Conservation (phyloP, 164 flowering plant species). For the Liriodendron chinense region DNA sequence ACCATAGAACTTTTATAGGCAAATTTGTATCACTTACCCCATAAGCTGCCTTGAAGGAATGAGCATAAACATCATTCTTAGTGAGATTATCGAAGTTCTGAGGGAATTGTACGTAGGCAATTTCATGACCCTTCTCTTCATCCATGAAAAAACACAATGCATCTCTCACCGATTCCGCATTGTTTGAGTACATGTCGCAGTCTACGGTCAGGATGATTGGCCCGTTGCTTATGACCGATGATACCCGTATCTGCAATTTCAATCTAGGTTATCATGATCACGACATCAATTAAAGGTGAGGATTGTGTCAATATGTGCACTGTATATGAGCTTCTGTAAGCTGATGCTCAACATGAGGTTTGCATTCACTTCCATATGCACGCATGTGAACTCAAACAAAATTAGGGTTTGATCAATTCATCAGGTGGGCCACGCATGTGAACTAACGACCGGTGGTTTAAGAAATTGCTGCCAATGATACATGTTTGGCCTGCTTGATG, state of each 20-base stretch:
- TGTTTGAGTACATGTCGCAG: conserved; percentile 44
- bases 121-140: conserved; percentile 29
- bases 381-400: neutral
- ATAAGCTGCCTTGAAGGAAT: neutral
- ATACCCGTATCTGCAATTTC: conserved; percentile 32
- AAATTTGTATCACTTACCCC: neutral
- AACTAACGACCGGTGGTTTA: neutral
- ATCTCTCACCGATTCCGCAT: conserved; percentile 32
- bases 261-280: neutral
- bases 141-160: conserved; percentile 40
- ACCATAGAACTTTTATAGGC: neutral
- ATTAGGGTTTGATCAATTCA: neutral
- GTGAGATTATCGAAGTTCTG: conserved; percentile 26
- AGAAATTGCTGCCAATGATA: neutral
- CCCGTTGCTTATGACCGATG: conserved; percentile 31
- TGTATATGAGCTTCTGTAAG: no score
- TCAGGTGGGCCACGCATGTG: neutral
- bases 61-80: conserved; percentile 23
- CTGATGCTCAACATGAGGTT: conserved; percentile 14
- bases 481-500: no score
- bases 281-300: no score
- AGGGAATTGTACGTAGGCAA: conserved; percentile 38
- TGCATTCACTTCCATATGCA: neutral
- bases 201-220: conserved; percentile 34
- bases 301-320: no score